Base-by-base conservation (phyloP, 2,329 filamentous ascomycete genomes). In the Amauroascus verrucosus region DNA sequence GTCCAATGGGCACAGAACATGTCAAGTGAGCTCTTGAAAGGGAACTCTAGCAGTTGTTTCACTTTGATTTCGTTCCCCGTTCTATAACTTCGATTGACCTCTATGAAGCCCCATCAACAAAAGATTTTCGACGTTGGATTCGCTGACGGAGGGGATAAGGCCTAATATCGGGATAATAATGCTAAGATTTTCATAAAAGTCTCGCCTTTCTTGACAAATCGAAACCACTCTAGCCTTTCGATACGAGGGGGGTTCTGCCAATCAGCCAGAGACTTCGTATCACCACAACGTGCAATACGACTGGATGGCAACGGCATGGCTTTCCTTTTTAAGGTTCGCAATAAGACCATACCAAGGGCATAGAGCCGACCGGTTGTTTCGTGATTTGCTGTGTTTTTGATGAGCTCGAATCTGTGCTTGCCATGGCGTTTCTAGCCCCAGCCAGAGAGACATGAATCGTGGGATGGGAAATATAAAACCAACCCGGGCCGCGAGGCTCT, bases 211-310 rank as follows among this genome's bases (percentile, higher is more conserved):
- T 6, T 4, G 28, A 50, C 26, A 3, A 14, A 26, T 35, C 37
- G 24, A 8, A 28, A 26, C 38, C 7, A 33, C 26, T 14, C 48
- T 33, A 51, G 28, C 38, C 45, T 48, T 49, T 22, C 37, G 13
- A 45, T 45, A 49, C 47, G 47, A 49, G 47, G 3, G 32, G 20
- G 35, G 20, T 22, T 28, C 14, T 40, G 11, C 18, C 22, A 28
- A 49, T 43, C 37, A 33, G 38, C 16, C 48, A 51, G 38, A n/a
- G 35, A 50, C 35, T 41, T 50, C 48, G 48, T 41, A 50, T 44
- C 40, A 24, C n/a, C 16, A 18, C 38, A 35, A 13, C 14, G 11
- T n/a, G 11, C 28, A 16, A 35, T 35, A 24, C 35, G 40, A 51
- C 16, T 51, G 48, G 48, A 22, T 26, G 40, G 48, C n/a, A n/a